Evolutionary conservation across 148 eudicot species (phyloP), one percentile per base, ranked within the genome.

Genomic region (Spergularia bocconei): DNA sequence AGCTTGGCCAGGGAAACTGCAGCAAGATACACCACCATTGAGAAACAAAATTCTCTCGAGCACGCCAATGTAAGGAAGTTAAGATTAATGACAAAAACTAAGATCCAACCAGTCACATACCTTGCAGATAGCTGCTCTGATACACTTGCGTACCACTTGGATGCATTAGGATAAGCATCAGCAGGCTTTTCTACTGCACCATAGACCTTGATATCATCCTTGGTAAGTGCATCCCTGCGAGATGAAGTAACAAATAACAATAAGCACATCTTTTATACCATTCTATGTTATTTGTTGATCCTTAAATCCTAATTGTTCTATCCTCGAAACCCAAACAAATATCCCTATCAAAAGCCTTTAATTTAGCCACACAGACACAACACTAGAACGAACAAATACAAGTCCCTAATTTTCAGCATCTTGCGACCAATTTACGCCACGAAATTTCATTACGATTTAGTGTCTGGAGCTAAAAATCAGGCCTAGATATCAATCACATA

Each of bases 1-100:
- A 80, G 97, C 91, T 78, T 87, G 86, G 15, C 98, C 98, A 48
- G 98, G 98, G 70, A 93, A 93, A 80, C 98, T 93, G 71, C 72
- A 64, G 14, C 19, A 19, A 54, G 62, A 13, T 48, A 44, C 10
- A 61, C 48, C 19, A 38, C n/a, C 12, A 50, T 36, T 20, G 38
- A 13, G 59, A 59, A 51, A 52, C 52, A 20, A 67, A 7, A 54
- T 13, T 48, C 44, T 7, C 25, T 25, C 0, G 33, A 20, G 60
- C 15, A 0, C 13, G 33, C 53, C 8, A 20, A 13, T 6, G 11
- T 8, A 23, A 12, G 13, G 21, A 15, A 2, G 25, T 25, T 5
- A 0, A 33, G 33, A 58, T 14, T 17, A 14, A 58, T 29, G 19
- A 52, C 0, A 9, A 11, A 2, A 53, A 52, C 71, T 4, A 23